These are phyloP conservation scores for Cercospora zeae-maydis DNA, from an alignment of 2,329 filamentous ascomycete genomes.

Conservation along the genomic window DNA sequence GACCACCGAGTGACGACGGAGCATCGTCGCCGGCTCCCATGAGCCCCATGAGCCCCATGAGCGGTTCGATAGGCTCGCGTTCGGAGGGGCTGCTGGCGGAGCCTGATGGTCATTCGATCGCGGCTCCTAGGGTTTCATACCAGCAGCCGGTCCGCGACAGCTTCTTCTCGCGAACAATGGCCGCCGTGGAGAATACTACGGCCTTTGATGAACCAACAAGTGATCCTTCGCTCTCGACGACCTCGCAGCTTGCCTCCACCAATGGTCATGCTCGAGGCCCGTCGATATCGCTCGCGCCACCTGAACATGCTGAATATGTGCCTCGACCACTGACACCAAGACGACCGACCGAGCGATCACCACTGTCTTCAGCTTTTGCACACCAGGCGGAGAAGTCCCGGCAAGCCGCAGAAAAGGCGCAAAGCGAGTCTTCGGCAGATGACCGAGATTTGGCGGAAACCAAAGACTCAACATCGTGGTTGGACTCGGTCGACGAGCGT, in stretches of 20 bases:
- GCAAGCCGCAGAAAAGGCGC: slow-evolving; percentile 15
- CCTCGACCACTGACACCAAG: slow-evolving; percentile 68
- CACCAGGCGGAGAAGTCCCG: slow-evolving; percentile 18
- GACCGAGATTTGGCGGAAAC: slow-evolving; percentile 21
- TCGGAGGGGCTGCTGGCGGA: neutral
- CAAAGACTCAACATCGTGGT: slow-evolving; percentile 35
- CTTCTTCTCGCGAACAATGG: slow-evolving; percentile 32
- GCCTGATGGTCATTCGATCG: slow-evolving; percentile 39
- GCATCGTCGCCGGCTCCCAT: slow-evolving; percentile 34
- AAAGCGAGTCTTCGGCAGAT: neutral
- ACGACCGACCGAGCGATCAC: slow-evolving; percentile 41
- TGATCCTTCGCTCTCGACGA: slow-evolving; percentile 12
- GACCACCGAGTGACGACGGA: slow-evolving; percentile 61
- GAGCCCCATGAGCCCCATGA: slow-evolving; percentile 26
- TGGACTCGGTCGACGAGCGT: slow-evolving; percentile 69
- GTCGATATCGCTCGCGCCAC: slow-evolving; percentile 31
- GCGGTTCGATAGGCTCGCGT: slow-evolving; percentile 28
- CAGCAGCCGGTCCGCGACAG: slow-evolving; percentile 29
- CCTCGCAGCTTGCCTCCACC: slow-evolving; percentile 8
- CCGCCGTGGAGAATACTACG: slow-evolving; percentile 25
- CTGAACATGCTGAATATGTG: slow-evolving; percentile 52
- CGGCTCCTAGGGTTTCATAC: slow-evolving; percentile 36
- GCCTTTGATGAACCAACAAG: neutral
- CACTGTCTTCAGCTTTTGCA: slow-evolving; percentile 43
- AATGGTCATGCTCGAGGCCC: slow-evolving; percentile 11